These are phyloP conservation scores for Tricholoma sp. DNA, from an alignment of 768 basidiomycete species.

Conservation along the genomic window DNA sequence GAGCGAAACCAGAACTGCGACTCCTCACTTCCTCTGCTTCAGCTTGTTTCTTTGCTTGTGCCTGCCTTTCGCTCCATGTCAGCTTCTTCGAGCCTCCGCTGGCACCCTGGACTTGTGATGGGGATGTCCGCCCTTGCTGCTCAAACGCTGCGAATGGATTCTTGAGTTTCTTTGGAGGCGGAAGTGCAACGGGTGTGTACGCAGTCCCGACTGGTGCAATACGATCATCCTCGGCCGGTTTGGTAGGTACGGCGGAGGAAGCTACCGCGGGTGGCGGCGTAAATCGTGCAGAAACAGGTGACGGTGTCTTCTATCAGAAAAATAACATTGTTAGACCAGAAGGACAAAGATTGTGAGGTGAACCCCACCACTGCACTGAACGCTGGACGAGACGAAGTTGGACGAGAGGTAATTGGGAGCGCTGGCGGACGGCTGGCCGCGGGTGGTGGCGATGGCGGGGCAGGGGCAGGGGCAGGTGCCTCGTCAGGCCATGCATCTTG, in stretches of 20 bases:
- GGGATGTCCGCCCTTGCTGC: constrained; percentile 38
- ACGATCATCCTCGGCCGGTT: constrained; percentile 73
- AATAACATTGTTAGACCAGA: not conserved
- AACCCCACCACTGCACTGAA: constrained; percentile 31
- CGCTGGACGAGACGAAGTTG: constrained; percentile 37
- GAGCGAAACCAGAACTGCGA: constrained; percentile 45
- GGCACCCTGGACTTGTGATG: constrained; percentile 19
- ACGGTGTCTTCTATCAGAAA: constrained; percentile 1
- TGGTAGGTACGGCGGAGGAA: constrained; percentile 49
- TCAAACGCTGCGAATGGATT: constrained; percentile 73
- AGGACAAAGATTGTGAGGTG: not conserved
- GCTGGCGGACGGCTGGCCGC: constrained; percentile 45
- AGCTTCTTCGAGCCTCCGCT: constrained; percentile 62
- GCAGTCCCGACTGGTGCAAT: constrained; percentile 84
- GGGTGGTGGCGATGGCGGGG: constrained; percentile 27
- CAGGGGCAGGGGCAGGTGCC: constrained; percentile 28
- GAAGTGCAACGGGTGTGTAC: constrained; percentile 83
- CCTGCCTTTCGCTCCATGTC: constrained; percentile 94
- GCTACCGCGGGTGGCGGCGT: constrained; percentile 31
- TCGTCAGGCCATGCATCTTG: constrained; percentile 61
- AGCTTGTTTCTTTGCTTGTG: constrained; percentile 79
- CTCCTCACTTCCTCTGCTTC: constrained; percentile 74
- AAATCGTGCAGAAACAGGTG: constrained; percentile 13
- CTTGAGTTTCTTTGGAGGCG: constrained; percentile 80
- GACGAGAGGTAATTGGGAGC: constrained; percentile 33